A percentile compares a stretch with the other conserved stretches of the same genome.
phyloP scores from a whole-genome alignment of 2,329 filamentous ascomycete genomes.

The Scedosporium apiospermum region DNA sequence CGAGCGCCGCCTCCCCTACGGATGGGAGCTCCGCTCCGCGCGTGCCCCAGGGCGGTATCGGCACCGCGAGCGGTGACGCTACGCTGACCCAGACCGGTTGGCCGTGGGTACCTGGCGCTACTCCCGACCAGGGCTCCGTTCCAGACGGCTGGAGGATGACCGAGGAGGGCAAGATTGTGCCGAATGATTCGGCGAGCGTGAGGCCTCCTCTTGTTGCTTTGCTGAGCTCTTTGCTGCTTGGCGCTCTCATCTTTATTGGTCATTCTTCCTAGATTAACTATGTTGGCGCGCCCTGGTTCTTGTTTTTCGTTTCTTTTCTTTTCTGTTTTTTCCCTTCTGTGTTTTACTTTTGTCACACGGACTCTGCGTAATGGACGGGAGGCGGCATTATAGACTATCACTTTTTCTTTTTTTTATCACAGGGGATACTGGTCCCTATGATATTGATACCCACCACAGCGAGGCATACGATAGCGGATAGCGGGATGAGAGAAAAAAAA shows the following conservation, averaged over 20 bases:
- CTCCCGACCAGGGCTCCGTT: slow-evolving; percentile 45
- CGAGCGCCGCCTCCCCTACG: slow-evolving; percentile 54
- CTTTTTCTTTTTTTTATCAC: not conserved
- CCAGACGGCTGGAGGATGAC: slow-evolving; percentile 77
- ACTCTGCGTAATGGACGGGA: not conserved
- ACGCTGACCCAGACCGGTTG: slow-evolving; percentile 51
- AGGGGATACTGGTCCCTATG: not conserved
- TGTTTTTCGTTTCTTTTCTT: not conserved
- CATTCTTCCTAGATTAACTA: not conserved
- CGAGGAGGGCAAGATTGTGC: slow-evolving; percentile 68
- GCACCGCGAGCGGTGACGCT: slow-evolving; percentile 41
- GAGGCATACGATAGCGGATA: not conserved
- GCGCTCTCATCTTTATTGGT: slow-evolving; percentile 8
- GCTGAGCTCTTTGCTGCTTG: slow-evolving; percentile 16
- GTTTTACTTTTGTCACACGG: not conserved
- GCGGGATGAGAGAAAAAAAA: not conserved
- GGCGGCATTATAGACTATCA: not conserved
- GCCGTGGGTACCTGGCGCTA: slow-evolving; percentile 55
- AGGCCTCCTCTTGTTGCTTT: slow-evolving; percentile 15
- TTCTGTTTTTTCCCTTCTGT: not conserved
- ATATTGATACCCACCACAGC: not conserved
- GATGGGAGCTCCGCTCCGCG: slow-evolving; percentile 50
- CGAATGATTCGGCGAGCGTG: slow-evolving; percentile 42
- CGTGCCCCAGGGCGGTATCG: slow-evolving; percentile 63
- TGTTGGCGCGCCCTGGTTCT: not conserved